Evolutionary conservation across 1,284 basidiomycete genomes (phyloP), one percentile per base, ranked within the genome.

Genomic region (Malassezia slooffiae): DNA sequence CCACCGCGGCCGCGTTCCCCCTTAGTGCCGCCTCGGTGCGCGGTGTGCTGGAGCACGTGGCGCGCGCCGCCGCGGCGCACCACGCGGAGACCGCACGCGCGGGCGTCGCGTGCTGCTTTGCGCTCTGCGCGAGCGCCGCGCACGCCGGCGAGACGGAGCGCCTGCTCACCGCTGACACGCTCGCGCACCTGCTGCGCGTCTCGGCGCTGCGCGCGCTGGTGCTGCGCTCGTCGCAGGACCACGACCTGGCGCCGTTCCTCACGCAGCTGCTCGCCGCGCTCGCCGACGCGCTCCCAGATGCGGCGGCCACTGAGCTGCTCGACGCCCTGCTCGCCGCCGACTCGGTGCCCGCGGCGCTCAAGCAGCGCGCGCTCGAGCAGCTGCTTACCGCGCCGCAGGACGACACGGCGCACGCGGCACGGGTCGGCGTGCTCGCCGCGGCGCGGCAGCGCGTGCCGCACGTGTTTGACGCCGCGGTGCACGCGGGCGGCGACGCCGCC

Each of bases 21-120:
- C 57, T 66, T 31, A 62, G 55, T 36, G 48, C 51, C 11, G 47
- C 54, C 21, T 59, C 59, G 3, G 50, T 61, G 23, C 57, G 55
- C 28, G 53, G 56, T 21, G 41, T 58, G 31, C 42, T 62, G 15
- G 54, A 46, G 23, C 46, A 47, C 34, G 28, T 52, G 16, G 50
- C 53, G 39, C 49, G 43, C 4, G 26, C 52, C n/a, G 42, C 46
- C 13, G 17, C 44, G 6, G 32, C 44, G 6, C 12, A 27, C 8
- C 20, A 47, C 23, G 32, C 24, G 20, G 40, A 42, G 22, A 27
- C 56, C 41, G 47, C 29, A 5, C 52, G 57, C 9, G 57, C 59
- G 4, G 41, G 54, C 7, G 35, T 60, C n/a, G 56, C 59, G 10
- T 52, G 47, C 27, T 47, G 55, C 26, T 54, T 58, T 11, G 52